Conservation (phyloP, 192 early-diverging fungal species). For the Ambispora gerdemannii region DNA sequence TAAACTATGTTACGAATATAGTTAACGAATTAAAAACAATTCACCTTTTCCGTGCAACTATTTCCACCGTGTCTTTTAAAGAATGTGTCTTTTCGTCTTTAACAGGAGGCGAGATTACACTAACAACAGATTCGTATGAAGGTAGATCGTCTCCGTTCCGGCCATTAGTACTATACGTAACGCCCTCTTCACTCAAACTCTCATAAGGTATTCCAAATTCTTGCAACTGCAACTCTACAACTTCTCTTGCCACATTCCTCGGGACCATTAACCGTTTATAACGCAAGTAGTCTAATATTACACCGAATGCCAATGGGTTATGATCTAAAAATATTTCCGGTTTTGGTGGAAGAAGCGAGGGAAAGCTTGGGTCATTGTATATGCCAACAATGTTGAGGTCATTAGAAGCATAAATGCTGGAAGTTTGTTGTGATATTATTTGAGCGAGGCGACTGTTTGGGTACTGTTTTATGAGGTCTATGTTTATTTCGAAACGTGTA, state of each 20-base stretch:
- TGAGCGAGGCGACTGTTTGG: background rate
- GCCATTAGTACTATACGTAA: no score
- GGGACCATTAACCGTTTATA: background rate
- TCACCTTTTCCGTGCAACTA: background rate
- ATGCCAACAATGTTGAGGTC: no score
- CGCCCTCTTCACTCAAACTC: background rate
- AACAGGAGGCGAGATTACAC: slow-evolving; percentile 1
- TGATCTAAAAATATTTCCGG: slow-evolving; percentile 22
- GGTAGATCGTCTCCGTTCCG: background rate
- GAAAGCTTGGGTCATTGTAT: no score
- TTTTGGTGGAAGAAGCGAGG: background rate
- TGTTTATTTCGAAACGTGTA: slow-evolving; percentile 12
- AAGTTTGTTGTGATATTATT: background rate
- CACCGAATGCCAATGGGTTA: slow-evolving; percentile 15
- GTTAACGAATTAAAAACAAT: background rate
- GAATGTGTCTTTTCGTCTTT: background rate
- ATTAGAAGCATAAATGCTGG: background rate
- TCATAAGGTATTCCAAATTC: slow-evolving; percentile 22
- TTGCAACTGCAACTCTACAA: slow-evolving; percentile 6
- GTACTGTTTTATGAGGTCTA: background rate
- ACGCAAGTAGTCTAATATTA: slow-evolving; percentile 13
- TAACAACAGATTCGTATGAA: background rate
- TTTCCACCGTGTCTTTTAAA: slow-evolving; percentile 3
- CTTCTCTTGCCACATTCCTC: slow-evolving; percentile 7
- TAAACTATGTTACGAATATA: background rate